Evolutionary conservation across 768 basidiomycete genomes (phyloP).

Genomic region (Trametes sanguinea): DNA sequence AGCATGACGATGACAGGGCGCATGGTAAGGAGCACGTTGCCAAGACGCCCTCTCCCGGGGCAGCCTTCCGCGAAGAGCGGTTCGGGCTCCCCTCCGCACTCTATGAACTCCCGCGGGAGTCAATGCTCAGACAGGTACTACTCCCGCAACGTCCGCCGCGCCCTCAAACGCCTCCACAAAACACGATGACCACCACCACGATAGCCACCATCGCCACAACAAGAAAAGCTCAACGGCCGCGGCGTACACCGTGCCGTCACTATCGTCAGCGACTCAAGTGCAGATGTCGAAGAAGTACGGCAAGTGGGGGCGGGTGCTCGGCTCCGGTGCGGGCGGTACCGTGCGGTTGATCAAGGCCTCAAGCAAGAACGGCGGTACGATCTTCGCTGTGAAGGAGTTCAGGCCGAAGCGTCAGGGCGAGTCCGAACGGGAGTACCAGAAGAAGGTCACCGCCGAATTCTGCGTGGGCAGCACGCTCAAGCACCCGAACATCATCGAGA

Average conservation of each 20-base stretch:
- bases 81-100: conserved; percentile 31
- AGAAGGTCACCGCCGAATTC: conserved; percentile 99
- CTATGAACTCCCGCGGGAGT: conserved; percentile 23
- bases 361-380: conserved; percentile 76
- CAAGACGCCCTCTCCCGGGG: conserved; percentile 34
- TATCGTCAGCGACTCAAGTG: conserved; percentile 82
- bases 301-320: conserved; percentile 95
- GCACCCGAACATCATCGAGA: conserved; percentile 96
- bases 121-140: conserved; percentile 12
- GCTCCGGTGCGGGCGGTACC: conserved; percentile 97
- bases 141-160: conserved; percentile 4
- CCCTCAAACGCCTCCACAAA: conserved; percentile 21
- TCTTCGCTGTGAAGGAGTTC: conserved; percentile 98
- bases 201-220: conserved; percentile 5
- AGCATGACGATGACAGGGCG: conserved; percentile 30
- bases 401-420: conserved; percentile 87
- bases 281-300: conserved; percentile 99
- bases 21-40: conserved; percentile 15
- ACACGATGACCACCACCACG: conserved; percentile 11
- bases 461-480: conserved; percentile 94
- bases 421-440: conserved; percentile 96
- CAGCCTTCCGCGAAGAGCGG: conserved; percentile 30
- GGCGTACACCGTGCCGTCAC: conserved; percentile 52
- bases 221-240: conserved; percentile 22
- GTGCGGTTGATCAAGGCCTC: conserved; percentile 92